Conservation (phyloP, 2,329 filamentous ascomycete species). For the Fusarium nematophilum region DNA sequence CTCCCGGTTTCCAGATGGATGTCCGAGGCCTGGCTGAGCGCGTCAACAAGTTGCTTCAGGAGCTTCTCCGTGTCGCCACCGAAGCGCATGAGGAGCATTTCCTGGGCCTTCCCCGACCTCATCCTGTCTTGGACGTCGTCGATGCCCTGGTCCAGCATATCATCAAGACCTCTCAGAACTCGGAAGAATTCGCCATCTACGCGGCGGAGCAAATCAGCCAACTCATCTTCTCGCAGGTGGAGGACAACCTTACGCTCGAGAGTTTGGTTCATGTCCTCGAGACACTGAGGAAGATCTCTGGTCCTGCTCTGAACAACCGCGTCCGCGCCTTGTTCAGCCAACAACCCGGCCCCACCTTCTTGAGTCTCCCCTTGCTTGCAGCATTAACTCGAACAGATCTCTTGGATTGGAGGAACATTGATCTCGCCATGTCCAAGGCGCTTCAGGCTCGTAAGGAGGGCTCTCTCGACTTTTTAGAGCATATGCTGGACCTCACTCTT, state of each 20-base stretch:
- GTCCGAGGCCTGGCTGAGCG: conserved; percentile 64
- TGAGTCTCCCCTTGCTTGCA: conserved; percentile 68
- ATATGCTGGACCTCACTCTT: conserved; percentile 81
- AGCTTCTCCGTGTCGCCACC: conserved; percentile 65
- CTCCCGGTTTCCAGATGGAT: conserved; percentile 61
- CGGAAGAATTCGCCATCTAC: conserved; percentile 69
- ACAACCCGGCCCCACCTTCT: conserved; percentile 65
- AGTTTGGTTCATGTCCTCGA: conserved; percentile 72
- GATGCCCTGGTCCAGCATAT: conserved; percentile 71
- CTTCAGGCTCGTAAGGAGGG: conserved; percentile 76
- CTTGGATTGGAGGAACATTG: conserved; percentile 73
- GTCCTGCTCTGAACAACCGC: conserved; percentile 64
- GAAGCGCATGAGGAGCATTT: conserved; percentile 70
- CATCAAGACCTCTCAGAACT: conserved; percentile 71
- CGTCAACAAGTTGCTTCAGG: conserved; percentile 67
- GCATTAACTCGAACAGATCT: conserved; percentile 70
- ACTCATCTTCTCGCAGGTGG: conserved; percentile 65
- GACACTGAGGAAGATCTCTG: conserved; percentile 69
- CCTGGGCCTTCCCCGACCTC: conserved; percentile 66
- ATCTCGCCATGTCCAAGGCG: conserved; percentile 78
- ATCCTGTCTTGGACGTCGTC: conserved; percentile 70
- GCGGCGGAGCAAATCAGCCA: conserved; percentile 70
- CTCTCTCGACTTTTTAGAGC: conserved; percentile 83
- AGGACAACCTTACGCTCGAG: conserved; percentile 68
- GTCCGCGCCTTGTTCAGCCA: conserved; percentile 68